Base-by-base conservation (phyloP, 2,329 filamentous ascomycete genomes). In the Paraphoma sp. region DNA sequence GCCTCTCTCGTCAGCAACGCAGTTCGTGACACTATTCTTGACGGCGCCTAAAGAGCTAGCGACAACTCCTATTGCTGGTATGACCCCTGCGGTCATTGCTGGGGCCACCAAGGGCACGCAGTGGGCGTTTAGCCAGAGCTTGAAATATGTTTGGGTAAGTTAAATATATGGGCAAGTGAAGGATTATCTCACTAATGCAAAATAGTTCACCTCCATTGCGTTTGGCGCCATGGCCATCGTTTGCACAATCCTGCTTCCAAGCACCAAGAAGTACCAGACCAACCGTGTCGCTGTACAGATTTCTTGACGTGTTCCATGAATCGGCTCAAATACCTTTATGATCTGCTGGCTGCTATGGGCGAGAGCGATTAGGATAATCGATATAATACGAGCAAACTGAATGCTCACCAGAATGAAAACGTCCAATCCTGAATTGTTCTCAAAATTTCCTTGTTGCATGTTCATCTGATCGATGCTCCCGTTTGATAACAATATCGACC, bases 1-100 rank as follows among this genome's bases (percentile, higher is more conserved):
- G 7, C 78, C 78, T 2, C 48, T 68, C 6, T 59, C 69, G 2
- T 76, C 73, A 28, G 71, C 77, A 2, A 61, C 70, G 8, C 65
- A 64, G 3, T 78, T 80, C 47, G 67, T 80, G 7, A 67, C 67
- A 0, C 66, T 65, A 0, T 69, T 79, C 44, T 60, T 74, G 14
- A 65, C 65, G 2, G 53, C 53, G 9, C 71, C 70, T 3, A 56
- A 62, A 29, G 50, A 56, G 2, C 17, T 72, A 14, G 63, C 56
- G 1, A 56, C 53, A 0, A 53, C 65, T 5, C 48, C 50, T 7
- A 66, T 68, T 18, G 36, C 36, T 9, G 73, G 74, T n/a, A 61
- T 74, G 4, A 74, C 71, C 9, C 65, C 63, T 1, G 57, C 53
- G 16, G 68, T 74, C 1, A 57, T 76, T 40, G 64, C 65, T 18